Conservation (phyloP, 1,284 basidiomycete species). For the Ganoderma resinaceum region DNA sequence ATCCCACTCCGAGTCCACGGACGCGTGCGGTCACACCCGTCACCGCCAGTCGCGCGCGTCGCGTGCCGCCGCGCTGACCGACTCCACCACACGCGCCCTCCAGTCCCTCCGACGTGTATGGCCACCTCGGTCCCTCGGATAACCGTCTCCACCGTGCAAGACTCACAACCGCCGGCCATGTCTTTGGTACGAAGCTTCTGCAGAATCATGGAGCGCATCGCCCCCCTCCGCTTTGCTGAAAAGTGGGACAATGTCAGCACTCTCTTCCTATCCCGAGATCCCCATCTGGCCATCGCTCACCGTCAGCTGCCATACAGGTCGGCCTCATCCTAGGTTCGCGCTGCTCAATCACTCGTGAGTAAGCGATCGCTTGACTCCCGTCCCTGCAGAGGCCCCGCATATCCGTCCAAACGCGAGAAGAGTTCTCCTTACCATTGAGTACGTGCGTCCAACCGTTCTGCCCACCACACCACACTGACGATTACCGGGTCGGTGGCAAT, state of each 20-base stretch:
- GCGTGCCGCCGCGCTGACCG: conserved; percentile 1
- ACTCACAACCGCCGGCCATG: conserved; percentile 29
- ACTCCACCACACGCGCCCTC: neutral
- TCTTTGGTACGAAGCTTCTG: conserved; percentile 58
- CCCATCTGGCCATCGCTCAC: conserved; percentile 24
- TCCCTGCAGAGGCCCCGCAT: conserved; percentile 72
- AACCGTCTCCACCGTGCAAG: neutral
- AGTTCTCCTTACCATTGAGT: conserved; percentile 90
- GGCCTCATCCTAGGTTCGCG: conserved; percentile 79
- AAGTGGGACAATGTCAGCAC: conserved; percentile 89
- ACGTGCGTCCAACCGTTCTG: conserved; percentile 35
- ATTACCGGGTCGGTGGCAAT: neutral
- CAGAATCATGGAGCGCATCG: conserved; percentile 79
- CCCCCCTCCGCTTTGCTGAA: conserved; percentile 85
- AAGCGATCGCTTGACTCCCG: conserved; percentile 8
- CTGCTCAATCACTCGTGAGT: no score
- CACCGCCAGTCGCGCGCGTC: conserved; percentile 11
- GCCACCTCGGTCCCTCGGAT: conserved; percentile 2
- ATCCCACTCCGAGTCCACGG: conserved; percentile 17
- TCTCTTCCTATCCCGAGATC: conserved; percentile 11
- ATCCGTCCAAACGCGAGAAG: conserved; percentile 61
- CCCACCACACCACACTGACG: neutral
- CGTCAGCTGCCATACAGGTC: conserved; percentile 58
- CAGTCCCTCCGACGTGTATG: neutral
- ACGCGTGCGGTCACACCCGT: conserved; percentile 27